These are phyloP conservation scores for Saturnispora bothae DNA, from an alignment of 805 yeast species.

Conservation along the genomic window DNA sequence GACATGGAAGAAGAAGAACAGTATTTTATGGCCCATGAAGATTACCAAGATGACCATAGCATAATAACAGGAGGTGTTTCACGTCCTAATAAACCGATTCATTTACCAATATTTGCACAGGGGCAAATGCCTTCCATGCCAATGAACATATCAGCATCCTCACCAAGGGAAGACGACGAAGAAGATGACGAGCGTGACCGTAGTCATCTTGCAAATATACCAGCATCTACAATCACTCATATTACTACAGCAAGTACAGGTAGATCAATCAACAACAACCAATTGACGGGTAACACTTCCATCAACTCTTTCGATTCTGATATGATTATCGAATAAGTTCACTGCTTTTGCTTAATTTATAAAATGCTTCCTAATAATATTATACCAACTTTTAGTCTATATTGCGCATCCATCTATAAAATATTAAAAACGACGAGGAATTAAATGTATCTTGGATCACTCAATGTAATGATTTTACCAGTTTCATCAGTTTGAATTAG, in stretches of 20 bases:
- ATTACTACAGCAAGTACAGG: slow-evolving; percentile 8
- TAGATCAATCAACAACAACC: slow-evolving; percentile 5
- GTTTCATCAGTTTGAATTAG: slow-evolving; percentile 49
- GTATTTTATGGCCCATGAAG: slow-evolving; percentile 29
- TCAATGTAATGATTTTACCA: slow-evolving; percentile 12
- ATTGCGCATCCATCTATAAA: no score
- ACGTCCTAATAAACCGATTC: background rate
- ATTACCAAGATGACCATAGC: slow-evolving; percentile 28
- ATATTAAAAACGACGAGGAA: no score
- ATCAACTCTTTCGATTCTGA: slow-evolving; percentile 19
- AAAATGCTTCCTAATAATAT: no score
- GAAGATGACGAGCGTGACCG: slow-evolving; percentile 8
- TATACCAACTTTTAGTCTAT: no score
- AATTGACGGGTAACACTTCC: slow-evolving; percentile 14
- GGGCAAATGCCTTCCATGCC: no score
- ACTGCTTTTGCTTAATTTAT: no score
- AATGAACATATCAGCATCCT: slow-evolving; percentile 2
- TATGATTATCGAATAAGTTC: slow-evolving; percentile 22
- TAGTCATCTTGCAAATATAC: background rate
- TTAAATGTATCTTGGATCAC: slow-evolving; percentile 11
- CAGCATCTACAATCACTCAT: slow-evolving; percentile 3
- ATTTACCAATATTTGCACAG: background rate
- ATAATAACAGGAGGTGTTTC: slow-evolving; percentile 6
- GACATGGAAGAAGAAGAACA: slow-evolving; percentile 15
- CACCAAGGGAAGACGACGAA: background rate